Conservation (phyloP, 2,329 filamentous ascomycete genomes). For the Aspergillus viridinutans region DNA sequence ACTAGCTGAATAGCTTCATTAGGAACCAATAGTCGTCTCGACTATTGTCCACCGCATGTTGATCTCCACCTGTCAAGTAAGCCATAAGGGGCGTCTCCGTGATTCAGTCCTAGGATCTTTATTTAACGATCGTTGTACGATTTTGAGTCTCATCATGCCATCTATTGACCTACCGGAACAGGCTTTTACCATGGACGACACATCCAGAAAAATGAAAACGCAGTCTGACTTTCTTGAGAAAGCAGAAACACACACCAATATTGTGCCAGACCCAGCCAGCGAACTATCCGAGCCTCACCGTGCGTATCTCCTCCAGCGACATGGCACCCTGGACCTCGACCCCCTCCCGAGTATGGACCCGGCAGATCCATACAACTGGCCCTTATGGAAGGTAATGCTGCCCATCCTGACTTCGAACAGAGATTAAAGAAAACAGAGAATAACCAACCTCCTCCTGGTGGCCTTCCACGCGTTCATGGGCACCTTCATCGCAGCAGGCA, state of each 20-base stretch:
- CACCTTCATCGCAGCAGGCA: constrained; percentile 53
- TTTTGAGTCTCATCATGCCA: not conserved
- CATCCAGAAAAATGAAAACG: not conserved
- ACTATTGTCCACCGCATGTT: not conserved
- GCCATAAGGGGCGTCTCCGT: not conserved
- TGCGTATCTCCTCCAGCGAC: not conserved
- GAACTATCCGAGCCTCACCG: not conserved
- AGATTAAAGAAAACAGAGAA: constrained; percentile 40
- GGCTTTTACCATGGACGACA: not conserved
- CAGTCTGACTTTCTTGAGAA: not conserved
- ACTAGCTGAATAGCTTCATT: not conserved
- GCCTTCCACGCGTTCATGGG: constrained; percentile 57
- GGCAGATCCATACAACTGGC: not conserved
- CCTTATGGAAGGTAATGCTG: not conserved
- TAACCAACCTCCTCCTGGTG: constrained; percentile 52
- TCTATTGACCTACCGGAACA: not conserved
- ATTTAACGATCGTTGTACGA: not conserved
- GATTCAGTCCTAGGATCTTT: not conserved
- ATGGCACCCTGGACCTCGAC: not conserved
- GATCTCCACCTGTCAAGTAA: no score
- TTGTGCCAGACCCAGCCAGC: not conserved
- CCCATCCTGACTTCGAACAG: not conserved
- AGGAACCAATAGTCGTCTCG: no score
- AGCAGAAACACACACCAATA: not conserved
- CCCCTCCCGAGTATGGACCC: not conserved